Evolutionary conservation across 208 protist species (phyloP).

Genomic region (Strigomonas culicis): DNA sequence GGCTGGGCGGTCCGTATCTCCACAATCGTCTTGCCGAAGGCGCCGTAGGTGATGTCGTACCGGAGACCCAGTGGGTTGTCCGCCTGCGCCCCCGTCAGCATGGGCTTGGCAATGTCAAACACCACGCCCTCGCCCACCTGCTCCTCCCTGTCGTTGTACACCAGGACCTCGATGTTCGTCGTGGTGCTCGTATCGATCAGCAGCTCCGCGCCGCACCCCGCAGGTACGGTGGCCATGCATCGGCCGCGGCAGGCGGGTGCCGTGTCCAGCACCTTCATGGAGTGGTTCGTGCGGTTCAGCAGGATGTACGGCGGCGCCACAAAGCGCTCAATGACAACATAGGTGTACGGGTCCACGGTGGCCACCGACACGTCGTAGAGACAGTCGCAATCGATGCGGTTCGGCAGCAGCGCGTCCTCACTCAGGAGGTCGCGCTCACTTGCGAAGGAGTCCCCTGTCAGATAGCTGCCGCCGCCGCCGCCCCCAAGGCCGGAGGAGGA

Average conservation of each 20-base stretch:
- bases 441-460: neutral
- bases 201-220: conserved; percentile 50
- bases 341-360: conserved; percentile 70
- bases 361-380: conserved; percentile 71
- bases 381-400: conserved; percentile 24
- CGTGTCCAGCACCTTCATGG: conserved; percentile 49
- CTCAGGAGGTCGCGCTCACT: neutral
- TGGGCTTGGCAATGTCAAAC: conserved; percentile 32
- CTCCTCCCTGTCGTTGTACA: conserved; percentile 7
- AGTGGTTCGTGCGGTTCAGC: conserved; percentile 63
- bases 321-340: conserved; percentile 69
- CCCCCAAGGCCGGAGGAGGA: no score
- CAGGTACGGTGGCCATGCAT: conserved; percentile 41
- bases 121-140: conserved; percentile 9
- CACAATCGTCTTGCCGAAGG: conserved; percentile 58
- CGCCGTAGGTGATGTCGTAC: conserved; percentile 47
- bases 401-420: neutral
- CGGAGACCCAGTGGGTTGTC: conserved; percentile 28
- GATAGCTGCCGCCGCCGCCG: neutral
- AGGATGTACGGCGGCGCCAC: conserved; percentile 54
- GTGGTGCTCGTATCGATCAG: conserved; percentile 43
- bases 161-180: conserved; percentile 27
- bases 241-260: conserved; percentile 33
- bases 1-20: conserved; percentile 30
- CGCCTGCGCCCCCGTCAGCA: conserved; percentile 22